Percentiles rank a stretch among this genome's conserved stretches.
Conservation (phyloP, 1,284 basidiomycete species). For the Tilletia indica region DNA sequence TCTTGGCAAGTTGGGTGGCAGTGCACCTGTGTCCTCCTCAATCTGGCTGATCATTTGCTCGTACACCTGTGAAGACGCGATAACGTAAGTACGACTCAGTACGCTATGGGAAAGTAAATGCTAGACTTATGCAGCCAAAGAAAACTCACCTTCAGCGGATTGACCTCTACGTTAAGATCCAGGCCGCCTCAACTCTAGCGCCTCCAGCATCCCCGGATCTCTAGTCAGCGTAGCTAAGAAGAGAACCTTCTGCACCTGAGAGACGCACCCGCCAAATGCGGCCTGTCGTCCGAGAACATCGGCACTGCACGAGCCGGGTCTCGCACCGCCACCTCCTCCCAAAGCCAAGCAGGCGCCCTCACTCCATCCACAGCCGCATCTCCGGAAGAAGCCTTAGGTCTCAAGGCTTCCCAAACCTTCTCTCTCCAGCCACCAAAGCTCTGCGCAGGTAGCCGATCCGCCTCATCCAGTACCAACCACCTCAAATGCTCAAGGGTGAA, state of each 20-base stretch:
- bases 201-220: conserved; percentile 86
- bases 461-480: conserved; percentile 95
- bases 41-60: conserved; percentile 99
- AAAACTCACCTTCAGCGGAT: conserved; percentile 74
- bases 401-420: conserved; percentile 13
- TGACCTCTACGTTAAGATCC: no score
- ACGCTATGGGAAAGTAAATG: no score
- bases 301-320: neutral
- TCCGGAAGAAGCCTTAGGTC: conserved; percentile 15
- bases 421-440: conserved; percentile 86
- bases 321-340: neutral
- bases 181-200: conserved; percentile 74
- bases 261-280: conserved; percentile 12
- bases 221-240: conserved; percentile 95
- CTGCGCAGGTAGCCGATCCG: conserved; percentile 87
- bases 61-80: conserved; percentile 68
- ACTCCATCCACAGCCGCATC: no score
- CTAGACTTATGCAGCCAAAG: neutral
- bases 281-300: neutral
- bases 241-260: no score
- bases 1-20: conserved; percentile 83
- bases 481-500: conserved; percentile 91
- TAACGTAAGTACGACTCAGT: no score
- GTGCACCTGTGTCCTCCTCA: conserved; percentile 86
- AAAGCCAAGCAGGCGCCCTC: conserved; percentile 12